Percentiles rank a stretch among this genome's conserved stretches.
phyloP scores from a whole-genome alignment of 495 filamentous ascomycete genomes.

The Podospora australis region DNA sequence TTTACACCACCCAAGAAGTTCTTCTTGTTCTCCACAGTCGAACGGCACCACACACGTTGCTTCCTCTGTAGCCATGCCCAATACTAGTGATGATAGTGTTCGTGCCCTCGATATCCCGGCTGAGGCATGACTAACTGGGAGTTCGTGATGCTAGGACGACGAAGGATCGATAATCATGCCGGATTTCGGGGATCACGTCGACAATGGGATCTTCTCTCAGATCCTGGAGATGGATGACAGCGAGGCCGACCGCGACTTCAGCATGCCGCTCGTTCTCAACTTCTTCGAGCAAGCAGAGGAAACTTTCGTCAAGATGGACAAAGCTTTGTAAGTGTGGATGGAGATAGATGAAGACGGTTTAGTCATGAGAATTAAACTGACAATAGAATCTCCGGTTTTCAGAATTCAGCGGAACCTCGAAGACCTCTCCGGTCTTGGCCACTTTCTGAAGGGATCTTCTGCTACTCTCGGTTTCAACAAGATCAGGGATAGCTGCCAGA shows the following conservation, averaged over 20 bases:
- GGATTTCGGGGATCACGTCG: constrained; percentile 63
- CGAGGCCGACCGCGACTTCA: constrained; percentile 68
- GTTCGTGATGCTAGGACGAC: constrained; percentile 15
- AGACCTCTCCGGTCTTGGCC: constrained; percentile 74
- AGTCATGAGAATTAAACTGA: constrained; percentile 4
- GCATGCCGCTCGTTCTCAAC: constrained; percentile 75
- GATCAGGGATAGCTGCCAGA: constrained; percentile 88
- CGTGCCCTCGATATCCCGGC: constrained; percentile 4
- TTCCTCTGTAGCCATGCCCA: constrained; percentile 8
- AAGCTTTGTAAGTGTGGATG: constrained; percentile 58
- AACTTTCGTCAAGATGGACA: constrained; percentile 84
- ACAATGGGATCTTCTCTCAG: constrained; percentile 76
- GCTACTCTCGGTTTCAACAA: constrained; percentile 89
- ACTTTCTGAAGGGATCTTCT: constrained; percentile 98
- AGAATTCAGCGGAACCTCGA: constrained; percentile 61
- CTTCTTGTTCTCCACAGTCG: not conserved
- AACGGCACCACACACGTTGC: not conserved
- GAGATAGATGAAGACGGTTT: not conserved
- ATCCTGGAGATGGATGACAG: constrained; percentile 97
- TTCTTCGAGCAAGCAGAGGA: constrained; percentile 89
- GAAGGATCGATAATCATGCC: constrained; percentile 22
- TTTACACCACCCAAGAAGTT: not conserved
- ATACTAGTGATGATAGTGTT: constrained; percentile 17
- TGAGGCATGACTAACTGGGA: constrained; percentile 9
- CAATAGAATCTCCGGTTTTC: constrained; percentile 3